Base-by-base conservation (phyloP, 2,329 filamentous ascomycete genomes). In the Pseudocercospora macadamiae region DNA sequence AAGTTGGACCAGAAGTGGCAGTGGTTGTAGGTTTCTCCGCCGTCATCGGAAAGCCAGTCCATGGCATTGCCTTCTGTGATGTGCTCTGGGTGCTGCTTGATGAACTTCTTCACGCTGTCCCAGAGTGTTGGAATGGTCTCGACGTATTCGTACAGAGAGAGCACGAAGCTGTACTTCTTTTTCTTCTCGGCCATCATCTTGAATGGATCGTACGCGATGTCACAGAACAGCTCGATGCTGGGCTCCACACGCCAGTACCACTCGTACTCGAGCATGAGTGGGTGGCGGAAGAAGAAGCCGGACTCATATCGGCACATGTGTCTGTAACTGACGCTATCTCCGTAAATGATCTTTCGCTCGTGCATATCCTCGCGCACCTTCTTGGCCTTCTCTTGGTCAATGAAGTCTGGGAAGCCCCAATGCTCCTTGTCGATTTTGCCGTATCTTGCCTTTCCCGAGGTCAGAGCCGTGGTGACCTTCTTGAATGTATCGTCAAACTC, bases 1-100 rank as follows among this genome's bases (percentile, higher is more conserved):
- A 99, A 99, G 82, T 99, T 99, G 72, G 93, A 97, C 95, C 95
- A 99, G 75, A 99, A 97, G 76, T 99, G 95, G 80, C 95, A 99
- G 75, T 93, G 87, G 80, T 97, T 99, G 81, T 97, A 99, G 5
- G 85, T 92, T 60, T 95, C 87, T 61, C 96, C 95, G 54, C 86
- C 87, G 68, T 99, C 93, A 68, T 97, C 91, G 73, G 91, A 96
- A 70, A 99, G 79, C 78, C 96, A 97, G 4, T 82, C 84, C 88
- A 99, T 89, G 1, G 89, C 90, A 79, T 99, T 99, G 68, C 85
- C 89, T 68, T 89, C 79, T 12, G 82, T 84, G 72, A 99, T 86
- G 75, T 99, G 90, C 78, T 99, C 89, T 1, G 95, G 96, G 76
- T 95, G 86, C 68, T 89, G 86, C 75, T 89, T 86, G 72, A 96